A percentile compares a stretch with the other conserved stretches of the same genome.
phyloP scores from a whole-genome alignment of 768 basidiomycete species.

The Candolleomyces eurysporus region DNA sequence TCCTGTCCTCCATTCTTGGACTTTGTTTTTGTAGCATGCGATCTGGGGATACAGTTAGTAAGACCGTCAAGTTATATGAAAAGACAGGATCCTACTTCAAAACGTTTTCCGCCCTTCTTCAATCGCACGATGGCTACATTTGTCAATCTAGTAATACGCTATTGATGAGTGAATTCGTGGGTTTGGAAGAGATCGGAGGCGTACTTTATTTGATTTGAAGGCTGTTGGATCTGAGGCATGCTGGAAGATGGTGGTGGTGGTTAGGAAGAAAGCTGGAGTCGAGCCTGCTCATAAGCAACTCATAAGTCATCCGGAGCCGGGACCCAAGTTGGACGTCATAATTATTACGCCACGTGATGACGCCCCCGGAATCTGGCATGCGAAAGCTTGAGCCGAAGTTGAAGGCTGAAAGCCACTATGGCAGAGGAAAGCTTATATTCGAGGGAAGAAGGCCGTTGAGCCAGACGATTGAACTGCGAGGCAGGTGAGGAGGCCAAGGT shows the following conservation, averaged over 20 bases:
- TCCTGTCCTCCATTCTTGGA: constrained; percentile 92
- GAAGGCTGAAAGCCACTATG: no score
- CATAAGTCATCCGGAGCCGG: not conserved
- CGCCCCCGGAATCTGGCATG: no score
- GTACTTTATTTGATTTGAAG: constrained; percentile 89
- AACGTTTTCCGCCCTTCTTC: constrained; percentile 96
- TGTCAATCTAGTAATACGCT: constrained; percentile 65
- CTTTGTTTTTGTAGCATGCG: constrained; percentile 99
- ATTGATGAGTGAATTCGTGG: not conserved
- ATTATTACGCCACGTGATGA: not conserved
- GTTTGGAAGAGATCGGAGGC: not conserved
- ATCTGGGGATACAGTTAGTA: constrained; percentile 46
- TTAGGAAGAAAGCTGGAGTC: not conserved
- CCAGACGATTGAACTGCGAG: no score
- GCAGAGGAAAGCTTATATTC: no score
- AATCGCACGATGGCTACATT: constrained; percentile 96
- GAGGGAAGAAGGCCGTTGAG: no score
- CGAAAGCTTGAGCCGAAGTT: no score
- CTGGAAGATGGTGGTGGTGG: constrained; percentile 1
- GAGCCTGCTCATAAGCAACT: not conserved
- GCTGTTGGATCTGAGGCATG: constrained; percentile 68
- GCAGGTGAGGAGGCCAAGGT: no score
- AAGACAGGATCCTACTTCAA: constrained; percentile 64
- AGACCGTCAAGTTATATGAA: not conserved
- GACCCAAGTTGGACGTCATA: not conserved